Percentiles rank a stretch among this genome's conserved stretches.
Conservation (phyloP, 345 rosid species). For the Acer campestre region DNA sequence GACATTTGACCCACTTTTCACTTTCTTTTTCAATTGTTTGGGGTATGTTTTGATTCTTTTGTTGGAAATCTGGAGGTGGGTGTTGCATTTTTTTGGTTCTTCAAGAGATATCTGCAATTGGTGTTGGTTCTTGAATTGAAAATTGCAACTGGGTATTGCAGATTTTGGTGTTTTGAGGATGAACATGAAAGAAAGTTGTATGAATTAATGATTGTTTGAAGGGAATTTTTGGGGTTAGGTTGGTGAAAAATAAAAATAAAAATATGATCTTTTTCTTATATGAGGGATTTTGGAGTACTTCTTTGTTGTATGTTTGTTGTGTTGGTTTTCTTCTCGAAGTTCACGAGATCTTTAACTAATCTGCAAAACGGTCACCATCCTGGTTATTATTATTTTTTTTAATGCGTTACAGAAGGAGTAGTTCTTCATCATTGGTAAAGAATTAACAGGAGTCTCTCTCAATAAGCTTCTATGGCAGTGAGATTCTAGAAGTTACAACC, state of each 20-base stretch:
- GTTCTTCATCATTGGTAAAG: constrained; percentile 14
- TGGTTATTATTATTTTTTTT: not conserved
- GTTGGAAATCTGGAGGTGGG: constrained; percentile 10
- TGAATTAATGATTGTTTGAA: no score
- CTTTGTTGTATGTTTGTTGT: constrained; percentile 9
- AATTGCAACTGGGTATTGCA: not conserved
- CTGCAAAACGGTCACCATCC: not conserved
- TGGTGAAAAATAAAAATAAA: no score
- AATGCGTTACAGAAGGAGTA: not conserved
- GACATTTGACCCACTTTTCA: constrained; percentile 7
- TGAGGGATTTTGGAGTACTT: not conserved
- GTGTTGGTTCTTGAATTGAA: constrained; percentile 7
- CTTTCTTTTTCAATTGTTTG: no score
- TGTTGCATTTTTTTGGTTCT: constrained; percentile 15
- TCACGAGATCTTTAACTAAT: constrained; percentile 24
- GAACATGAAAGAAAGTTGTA: no score
- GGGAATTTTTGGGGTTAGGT: no score
- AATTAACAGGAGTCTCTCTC: constrained; percentile 14
- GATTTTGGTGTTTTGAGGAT: not conserved
- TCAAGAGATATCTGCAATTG: not conserved
- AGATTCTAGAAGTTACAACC: constrained; percentile 34
- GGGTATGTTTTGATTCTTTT: not conserved
- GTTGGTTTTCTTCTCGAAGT: constrained; percentile 8
- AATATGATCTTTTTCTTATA: not conserved
- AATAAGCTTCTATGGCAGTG: constrained; percentile 16